Evolutionary conservation across 2,329 filamentous ascomycete species (phyloP).

Genomic region (Drechslerella dactyloides): DNA sequence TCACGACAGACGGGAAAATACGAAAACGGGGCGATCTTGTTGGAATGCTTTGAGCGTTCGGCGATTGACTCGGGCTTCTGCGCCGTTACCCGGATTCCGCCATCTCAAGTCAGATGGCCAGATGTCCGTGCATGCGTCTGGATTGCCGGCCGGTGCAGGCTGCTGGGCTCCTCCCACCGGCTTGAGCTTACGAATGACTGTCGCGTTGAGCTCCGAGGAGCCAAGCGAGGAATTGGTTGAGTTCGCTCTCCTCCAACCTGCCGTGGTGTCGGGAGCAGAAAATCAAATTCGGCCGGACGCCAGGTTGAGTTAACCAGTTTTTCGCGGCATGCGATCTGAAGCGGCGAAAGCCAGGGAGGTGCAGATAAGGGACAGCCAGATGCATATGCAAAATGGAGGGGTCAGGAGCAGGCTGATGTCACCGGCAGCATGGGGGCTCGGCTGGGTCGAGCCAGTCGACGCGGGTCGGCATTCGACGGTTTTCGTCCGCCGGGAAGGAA

Average conservation of each 20-base stretch:
- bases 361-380: slow-evolving; percentile 4
- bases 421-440: slow-evolving; percentile 25
- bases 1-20: no score
- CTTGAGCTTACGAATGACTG: neutral
- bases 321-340: neutral
- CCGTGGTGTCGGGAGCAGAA: neutral
- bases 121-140: slow-evolving; percentile 4
- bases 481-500: slow-evolving; percentile 22
- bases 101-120: neutral
- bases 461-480: slow-evolving; percentile 34
- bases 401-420: slow-evolving; percentile 44
- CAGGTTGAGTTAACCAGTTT: neutral
- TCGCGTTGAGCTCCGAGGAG: slow-evolving; percentile 2
- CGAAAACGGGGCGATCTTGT: neutral
- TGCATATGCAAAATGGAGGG: slow-evolving; percentile 16
- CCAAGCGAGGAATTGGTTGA: neutral
- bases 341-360: neutral
- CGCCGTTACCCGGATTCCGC: neutral
- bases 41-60: neutral
- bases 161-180: neutral
- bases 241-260: neutral
- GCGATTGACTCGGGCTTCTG: neutral
- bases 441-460: slow-evolving; percentile 4
- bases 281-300: slow-evolving; percentile 3
- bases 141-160: neutral